Conservation (phyloP, 179 eudicot species). For the Corrigiola litoralis region DNA sequence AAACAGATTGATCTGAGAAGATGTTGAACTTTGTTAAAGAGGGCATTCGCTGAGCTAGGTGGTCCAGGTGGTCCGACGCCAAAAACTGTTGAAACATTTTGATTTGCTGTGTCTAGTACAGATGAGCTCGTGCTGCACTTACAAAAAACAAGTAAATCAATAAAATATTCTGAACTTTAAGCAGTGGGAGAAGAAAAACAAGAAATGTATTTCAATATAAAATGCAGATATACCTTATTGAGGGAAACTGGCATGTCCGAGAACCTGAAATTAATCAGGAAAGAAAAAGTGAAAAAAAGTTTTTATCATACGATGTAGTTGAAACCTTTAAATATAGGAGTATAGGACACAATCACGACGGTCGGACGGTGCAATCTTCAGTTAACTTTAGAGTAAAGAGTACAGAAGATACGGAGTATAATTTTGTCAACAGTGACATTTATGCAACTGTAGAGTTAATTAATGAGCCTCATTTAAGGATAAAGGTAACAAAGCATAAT, state of each 20-base stretch:
- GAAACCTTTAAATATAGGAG: no score
- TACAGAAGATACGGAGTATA: no score
- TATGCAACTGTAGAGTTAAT: neutral
- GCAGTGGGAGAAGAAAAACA: neutral
- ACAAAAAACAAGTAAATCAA: neutral
- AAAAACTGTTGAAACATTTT: constrained; percentile 41
- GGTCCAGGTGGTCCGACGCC: constrained; percentile 36
- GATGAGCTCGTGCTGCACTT: constrained; percentile 45
- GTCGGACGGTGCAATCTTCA: no score
- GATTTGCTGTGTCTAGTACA: constrained; percentile 40
- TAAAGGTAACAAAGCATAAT: neutral
- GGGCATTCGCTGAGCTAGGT: constrained; percentile 17
- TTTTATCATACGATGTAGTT: no score
- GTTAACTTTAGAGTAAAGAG: no score
- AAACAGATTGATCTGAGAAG: constrained; percentile 11
- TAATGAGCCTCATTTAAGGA: constrained; percentile 3
- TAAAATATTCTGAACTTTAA: no score
- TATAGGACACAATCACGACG: no score
- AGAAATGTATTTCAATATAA: neutral
- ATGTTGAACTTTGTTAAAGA: neutral
- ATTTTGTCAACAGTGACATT: neutral
- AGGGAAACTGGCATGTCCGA: constrained; percentile 34
- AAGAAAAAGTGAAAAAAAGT: neutral
- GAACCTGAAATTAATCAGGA: constrained; percentile 30
- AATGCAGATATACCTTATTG: constrained; percentile 40